These are phyloP conservation scores for Sisymbrium altissimum DNA, from an alignment of 345 rosid genomes.

Conservation along the genomic window DNA sequence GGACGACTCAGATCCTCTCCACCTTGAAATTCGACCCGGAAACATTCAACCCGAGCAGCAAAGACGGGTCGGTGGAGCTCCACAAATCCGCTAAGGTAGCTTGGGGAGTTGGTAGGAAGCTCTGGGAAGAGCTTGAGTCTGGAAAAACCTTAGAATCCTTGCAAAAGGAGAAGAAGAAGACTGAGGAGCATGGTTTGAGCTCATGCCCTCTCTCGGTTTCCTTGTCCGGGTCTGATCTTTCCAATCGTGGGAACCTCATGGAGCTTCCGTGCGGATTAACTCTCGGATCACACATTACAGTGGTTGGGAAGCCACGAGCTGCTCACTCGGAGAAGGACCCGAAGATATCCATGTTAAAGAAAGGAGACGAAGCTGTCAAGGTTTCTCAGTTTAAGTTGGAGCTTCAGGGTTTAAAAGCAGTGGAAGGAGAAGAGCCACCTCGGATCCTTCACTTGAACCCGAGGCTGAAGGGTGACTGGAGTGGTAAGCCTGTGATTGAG, in stretches of 20 bases:
- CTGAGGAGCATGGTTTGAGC: conserved; percentile 31
- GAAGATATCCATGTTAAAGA: conserved; percentile 47
- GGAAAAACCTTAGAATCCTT: conserved; percentile 23
- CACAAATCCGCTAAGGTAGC: conserved; percentile 63
- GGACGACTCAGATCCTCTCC: conserved; percentile 38
- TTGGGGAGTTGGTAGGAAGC: conserved; percentile 60
- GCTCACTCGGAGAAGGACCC: conserved; percentile 62
- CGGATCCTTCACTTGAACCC: conserved; percentile 81
- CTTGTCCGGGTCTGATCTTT: conserved; percentile 54
- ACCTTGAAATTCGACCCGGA: conserved; percentile 48
- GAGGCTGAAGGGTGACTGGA: conserved; percentile 92
- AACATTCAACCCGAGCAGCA: conserved; percentile 40
- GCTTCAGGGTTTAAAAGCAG: conserved; percentile 74
- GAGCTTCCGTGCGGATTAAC: conserved; percentile 80
- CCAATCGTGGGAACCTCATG: conserved; percentile 41
- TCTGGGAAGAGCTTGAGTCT: conserved; percentile 60
- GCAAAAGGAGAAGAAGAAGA: conserved; percentile 28
- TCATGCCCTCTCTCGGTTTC: conserved; percentile 55
- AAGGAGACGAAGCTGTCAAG: conserved; percentile 50
- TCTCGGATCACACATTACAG: conserved; percentile 72
- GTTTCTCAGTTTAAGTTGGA: conserved; percentile 83
- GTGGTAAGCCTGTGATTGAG: conserved; percentile 80
- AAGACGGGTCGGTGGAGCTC: conserved; percentile 53
- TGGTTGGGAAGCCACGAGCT: conserved; percentile 64
- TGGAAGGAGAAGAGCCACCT: conserved; percentile 89